phyloP scores from a whole-genome alignment of 805 yeast genomes.

The Nematodospora valgi region DNA sequence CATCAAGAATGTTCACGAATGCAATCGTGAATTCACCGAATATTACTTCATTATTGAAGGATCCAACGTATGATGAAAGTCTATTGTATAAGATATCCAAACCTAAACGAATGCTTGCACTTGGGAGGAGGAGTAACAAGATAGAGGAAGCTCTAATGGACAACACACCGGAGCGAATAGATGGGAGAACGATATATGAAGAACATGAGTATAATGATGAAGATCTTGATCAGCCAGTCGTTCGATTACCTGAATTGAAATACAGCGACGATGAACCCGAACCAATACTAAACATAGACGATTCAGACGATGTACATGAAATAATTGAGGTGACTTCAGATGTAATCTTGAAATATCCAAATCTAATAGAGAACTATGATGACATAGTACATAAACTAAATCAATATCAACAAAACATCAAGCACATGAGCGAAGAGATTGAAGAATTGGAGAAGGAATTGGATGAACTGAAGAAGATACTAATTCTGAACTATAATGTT shows the following conservation, averaged over 20 bases:
- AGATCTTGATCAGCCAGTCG: slow-evolving; percentile 1
- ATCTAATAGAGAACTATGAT: slow-evolving; percentile 20
- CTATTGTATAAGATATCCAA: slow-evolving; percentile 44
- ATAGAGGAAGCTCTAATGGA: not conserved
- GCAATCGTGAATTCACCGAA: slow-evolving; percentile 52
- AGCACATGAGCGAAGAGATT: slow-evolving; percentile 48
- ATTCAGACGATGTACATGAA: slow-evolving; percentile 1
- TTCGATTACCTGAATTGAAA: slow-evolving; percentile 1
- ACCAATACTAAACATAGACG: not conserved
- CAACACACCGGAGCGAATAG: slow-evolving; percentile 44
- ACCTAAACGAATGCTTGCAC: slow-evolving; percentile 7
- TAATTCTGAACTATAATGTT: too few relatives aligned
- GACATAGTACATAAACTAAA: slow-evolving; percentile 18
- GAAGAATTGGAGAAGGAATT: slow-evolving; percentile 30
- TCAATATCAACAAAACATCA: too few relatives aligned
- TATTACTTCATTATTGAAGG: slow-evolving; percentile 57
- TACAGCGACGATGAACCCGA: not conserved
- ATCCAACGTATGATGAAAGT: slow-evolving; percentile 52
- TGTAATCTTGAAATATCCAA: slow-evolving; percentile 18
- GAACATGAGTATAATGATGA: not conserved
- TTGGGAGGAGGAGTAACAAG: not conserved
- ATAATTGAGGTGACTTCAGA: slow-evolving; percentile 27
- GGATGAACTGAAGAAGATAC: too few relatives aligned
- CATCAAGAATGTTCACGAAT: slow-evolving; percentile 64
- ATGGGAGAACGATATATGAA: slow-evolving; percentile 42